Conservation (phyloP, 78 protist species). For the Speleostelium caveatum region DNA sequence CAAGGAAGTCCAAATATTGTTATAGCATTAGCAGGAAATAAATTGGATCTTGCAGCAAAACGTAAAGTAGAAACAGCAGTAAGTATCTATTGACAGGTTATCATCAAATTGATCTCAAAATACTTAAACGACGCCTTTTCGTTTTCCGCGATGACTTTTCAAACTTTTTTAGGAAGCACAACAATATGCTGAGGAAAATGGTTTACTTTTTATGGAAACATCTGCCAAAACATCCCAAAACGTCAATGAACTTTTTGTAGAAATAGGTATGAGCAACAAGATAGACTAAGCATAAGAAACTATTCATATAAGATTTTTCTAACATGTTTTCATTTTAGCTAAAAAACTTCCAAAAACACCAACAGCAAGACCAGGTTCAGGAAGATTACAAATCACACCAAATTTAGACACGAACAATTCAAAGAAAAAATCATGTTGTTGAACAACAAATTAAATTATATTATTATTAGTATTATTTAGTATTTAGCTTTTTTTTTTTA, state of each 20-base stretch:
- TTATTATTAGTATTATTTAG: too few species aligned
- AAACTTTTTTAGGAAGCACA: conserved; percentile 78
- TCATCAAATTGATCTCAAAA: neutral
- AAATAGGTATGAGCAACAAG: conserved; percentile 68
- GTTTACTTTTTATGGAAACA: conserved; percentile 94
- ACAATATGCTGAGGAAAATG: conserved; percentile 90
- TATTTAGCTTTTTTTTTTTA: too few species aligned
- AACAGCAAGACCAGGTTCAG: conserved; percentile 69
- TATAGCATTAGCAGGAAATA: conserved; percentile 98
- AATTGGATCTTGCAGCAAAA: conserved; percentile 94
- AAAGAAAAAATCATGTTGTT: conserved; percentile 27
- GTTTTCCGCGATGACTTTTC: neutral
- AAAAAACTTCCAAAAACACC: conserved; percentile 77
- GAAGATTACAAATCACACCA: conserved; percentile 59
- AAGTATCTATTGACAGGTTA: neutral
- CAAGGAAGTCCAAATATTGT: conserved; percentile 96
- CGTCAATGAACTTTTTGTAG: conserved; percentile 95
- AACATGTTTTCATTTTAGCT: neutral
- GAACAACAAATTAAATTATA: too few species aligned
- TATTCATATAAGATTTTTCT: neutral
- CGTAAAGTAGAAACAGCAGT: conserved; percentile 83
- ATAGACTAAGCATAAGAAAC: too few species aligned
- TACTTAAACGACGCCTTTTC: neutral
- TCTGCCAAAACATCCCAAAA: conserved; percentile 94
- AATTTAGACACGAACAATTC: neutral